These are phyloP conservation scores for Nicotiana paniculata DNA, from an alignment of 257 asterid species.

Conservation along the genomic window DNA sequence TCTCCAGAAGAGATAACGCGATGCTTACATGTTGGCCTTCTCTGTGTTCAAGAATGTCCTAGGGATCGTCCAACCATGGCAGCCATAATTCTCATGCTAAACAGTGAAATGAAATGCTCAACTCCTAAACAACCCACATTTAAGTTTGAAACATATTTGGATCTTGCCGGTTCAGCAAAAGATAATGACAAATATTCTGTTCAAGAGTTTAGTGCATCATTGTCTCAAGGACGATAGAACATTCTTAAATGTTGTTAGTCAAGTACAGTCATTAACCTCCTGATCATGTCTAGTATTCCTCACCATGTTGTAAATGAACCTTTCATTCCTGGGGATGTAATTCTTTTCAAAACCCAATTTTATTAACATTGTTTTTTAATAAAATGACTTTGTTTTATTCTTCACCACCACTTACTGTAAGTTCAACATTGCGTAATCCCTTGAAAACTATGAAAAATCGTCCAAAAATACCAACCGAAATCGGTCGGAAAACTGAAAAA, in stretches of 20 bases:
- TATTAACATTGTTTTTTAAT: background rate
- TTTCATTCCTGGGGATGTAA: background rate
- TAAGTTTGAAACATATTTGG: conserved; percentile 9
- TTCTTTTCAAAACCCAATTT: background rate
- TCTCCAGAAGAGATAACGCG: background rate
- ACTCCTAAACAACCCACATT: conserved; percentile 18
- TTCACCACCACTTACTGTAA: background rate
- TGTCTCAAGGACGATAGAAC: conserved; percentile 13
- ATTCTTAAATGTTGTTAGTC: background rate
- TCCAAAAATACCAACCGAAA: too few species aligned
- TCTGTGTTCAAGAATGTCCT: conserved; percentile 14
- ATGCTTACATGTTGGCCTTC: conserved; percentile 8
- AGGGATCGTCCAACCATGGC: conserved; percentile 8
- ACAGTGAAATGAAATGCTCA: conserved; percentile 19
- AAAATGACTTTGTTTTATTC: background rate
- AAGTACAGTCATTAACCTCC: background rate
- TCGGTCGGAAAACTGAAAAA: too few species aligned
- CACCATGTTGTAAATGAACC: background rate
- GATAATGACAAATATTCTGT: background rate
- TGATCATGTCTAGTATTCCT: background rate
- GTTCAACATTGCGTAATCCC: background rate
- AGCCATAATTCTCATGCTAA: conserved; percentile 8
- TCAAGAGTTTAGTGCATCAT: background rate
- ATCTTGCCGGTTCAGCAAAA: background rate
- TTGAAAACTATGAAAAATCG: too few species aligned